Evolutionary conservation across 75 land plant genomes (phyloP).

Genomic region (Pseudotsuga menziesii): DNA sequence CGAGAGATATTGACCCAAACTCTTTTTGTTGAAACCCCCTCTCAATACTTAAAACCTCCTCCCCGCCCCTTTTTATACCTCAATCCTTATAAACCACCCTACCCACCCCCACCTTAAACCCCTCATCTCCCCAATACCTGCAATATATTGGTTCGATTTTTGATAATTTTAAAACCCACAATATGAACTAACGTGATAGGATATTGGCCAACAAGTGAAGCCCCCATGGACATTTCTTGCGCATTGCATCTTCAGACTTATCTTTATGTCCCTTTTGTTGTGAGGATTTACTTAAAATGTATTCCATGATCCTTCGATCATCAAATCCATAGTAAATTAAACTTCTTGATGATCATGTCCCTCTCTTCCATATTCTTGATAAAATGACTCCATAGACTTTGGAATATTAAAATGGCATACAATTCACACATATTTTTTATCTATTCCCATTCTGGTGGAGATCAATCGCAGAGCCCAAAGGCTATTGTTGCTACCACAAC

Average conservation of each 20-base stretch:
- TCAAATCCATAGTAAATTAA: constrained; percentile 84
- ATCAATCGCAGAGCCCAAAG: constrained; percentile 24
- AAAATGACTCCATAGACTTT: constrained; percentile 88
- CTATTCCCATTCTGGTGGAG: constrained; percentile 48
- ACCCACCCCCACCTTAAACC: no score
- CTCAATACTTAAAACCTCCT: no score
- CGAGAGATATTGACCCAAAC: no score
- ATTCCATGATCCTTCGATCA: constrained; percentile 79
- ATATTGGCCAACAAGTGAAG: no score
- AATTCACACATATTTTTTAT: constrained; percentile 78
- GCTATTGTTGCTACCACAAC: constrained; percentile 90
- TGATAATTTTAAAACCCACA: no score
- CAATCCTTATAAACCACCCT: no score
- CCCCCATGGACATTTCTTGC: constrained; percentile 60
- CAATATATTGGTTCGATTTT: no score
- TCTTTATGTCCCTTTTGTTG: constrained; percentile 34
- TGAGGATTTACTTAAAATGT: constrained; percentile 50
- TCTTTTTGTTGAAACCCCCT: no score
- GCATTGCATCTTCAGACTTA: constrained; percentile 20
- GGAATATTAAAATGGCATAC: constrained; percentile 91
- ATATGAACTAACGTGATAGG: no score
- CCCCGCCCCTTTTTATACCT: no score
- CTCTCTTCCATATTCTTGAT: constrained; percentile 96
- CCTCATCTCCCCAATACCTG: no score
- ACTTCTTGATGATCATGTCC: constrained; percentile 90